These are phyloP conservation scores for Phytopythium aichiense DNA, from an alignment of 352 stramenopile genomes.

Conservation along the genomic window DNA sequence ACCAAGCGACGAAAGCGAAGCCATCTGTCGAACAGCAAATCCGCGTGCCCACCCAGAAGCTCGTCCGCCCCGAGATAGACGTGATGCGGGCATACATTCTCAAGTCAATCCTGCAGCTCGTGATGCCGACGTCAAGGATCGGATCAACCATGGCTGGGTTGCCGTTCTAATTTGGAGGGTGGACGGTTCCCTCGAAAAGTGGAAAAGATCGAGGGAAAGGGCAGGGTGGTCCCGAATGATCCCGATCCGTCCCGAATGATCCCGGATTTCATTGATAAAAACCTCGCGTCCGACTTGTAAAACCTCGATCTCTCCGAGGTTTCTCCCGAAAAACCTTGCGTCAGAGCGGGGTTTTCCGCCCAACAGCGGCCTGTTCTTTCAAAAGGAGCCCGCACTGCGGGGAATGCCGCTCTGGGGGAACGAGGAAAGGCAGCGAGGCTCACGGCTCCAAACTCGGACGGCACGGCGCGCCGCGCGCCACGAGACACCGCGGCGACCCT, in stretches of 20 bases:
- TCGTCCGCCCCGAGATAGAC: no score
- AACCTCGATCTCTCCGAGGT: background rate
- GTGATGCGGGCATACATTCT: no score
- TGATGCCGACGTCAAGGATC: background rate
- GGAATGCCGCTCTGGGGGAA: slow-evolving; percentile 2
- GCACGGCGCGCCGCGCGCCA: background rate
- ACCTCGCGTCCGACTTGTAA: background rate
- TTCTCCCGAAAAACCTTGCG: background rate
- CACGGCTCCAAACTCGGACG: background rate
- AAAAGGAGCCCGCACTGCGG: background rate
- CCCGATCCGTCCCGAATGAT: background rate
- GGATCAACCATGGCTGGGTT: background rate
- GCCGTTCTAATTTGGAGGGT: slow-evolving; percentile 1
- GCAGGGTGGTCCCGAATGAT: background rate
- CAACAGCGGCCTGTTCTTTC: background rate
- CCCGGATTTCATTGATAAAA: background rate
- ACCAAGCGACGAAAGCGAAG: no score
- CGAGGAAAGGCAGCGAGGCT: slow-evolving; percentile 2
- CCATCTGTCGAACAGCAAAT: no score
- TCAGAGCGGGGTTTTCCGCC: background rate
- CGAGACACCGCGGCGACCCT: background rate
- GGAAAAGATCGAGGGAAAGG: slow-evolving; percentile 2
- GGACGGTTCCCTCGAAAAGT: background rate
- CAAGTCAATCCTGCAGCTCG: no score
- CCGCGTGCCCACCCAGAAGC: no score